Conservation (phyloP, 257 asterid genomes). For the Verbena officinalis region DNA sequence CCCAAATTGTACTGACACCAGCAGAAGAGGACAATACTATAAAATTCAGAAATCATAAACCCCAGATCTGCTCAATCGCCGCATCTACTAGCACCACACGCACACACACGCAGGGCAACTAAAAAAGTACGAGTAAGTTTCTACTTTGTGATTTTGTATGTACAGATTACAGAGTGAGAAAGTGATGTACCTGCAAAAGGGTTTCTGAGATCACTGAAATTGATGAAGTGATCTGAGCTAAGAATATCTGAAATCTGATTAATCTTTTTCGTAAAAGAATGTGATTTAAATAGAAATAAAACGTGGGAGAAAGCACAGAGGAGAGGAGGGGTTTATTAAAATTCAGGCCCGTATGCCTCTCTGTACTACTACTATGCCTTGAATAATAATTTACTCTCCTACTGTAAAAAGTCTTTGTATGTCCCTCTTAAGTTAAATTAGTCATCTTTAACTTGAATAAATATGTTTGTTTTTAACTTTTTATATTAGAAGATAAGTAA, state of each 20-base stretch:
- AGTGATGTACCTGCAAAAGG: slow-evolving; percentile 12
- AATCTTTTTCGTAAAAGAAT: not conserved
- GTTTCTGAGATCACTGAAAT: slow-evolving; percentile 1
- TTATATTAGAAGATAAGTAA: no score
- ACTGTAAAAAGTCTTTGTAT: no score
- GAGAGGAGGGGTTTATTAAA: no score
- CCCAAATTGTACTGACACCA: not conserved
- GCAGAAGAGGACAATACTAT: not conserved
- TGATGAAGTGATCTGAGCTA: slow-evolving; percentile 14
- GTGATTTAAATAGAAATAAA: not conserved
- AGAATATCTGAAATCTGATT: slow-evolving; percentile 11
- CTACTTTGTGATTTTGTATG: no score
- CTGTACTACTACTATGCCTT: no score
- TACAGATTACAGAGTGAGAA: not conserved
- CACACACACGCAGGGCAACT: not conserved
- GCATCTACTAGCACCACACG: not conserved
- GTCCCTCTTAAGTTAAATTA: no score
- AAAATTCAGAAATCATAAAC: not conserved
- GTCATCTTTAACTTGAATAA: no score
- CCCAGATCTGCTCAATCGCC: slow-evolving; percentile 19
- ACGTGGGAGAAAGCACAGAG: not conserved
- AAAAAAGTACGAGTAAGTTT: not conserved
- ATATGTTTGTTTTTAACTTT: no score
- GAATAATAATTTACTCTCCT: no score
- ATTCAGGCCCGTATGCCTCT: no score